These are phyloP conservation scores for Komagataella mondaviorum DNA, from an alignment of 805 yeast genomes.

Conservation along the genomic window DNA sequence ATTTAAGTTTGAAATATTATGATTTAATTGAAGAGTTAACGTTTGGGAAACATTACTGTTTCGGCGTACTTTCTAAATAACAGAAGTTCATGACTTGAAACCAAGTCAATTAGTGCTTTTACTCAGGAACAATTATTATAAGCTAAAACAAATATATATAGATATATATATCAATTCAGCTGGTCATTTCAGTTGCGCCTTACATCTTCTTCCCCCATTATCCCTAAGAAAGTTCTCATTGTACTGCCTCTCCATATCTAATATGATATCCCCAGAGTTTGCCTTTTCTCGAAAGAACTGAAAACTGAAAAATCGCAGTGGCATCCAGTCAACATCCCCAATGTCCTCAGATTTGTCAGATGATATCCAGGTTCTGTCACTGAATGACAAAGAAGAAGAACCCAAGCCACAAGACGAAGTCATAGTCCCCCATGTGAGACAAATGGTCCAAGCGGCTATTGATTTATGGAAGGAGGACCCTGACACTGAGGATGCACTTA, in stretches of 20 bases:
- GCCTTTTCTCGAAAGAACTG: neutral
- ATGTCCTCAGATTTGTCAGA: neutral
- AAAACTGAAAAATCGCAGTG: neutral
- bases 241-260: no score
- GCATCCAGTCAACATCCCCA: neutral
- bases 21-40: no score
- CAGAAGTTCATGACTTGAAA: no score
- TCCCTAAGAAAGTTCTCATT: no score
- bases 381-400: slow-evolving; percentile 12
- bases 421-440: slow-evolving; percentile 27
- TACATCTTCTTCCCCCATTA: neutral
- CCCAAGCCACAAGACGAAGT: slow-evolving; percentile 6
- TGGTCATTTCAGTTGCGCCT: neutral
- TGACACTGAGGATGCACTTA: slow-evolving; percentile 41
- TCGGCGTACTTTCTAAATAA: no score
- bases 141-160: no score
- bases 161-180: no score
- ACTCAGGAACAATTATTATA: no score
- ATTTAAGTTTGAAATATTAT: no score
- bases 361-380: slow-evolving; percentile 13
- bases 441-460: slow-evolving; percentile 47
- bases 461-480: slow-evolving; percentile 59
- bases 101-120: no score
- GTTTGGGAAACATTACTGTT: no score
- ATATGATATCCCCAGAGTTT: neutral